Base-by-base conservation (phyloP, 2,329 filamentous ascomycete species). In the Rhynchosporium agropyri region DNA sequence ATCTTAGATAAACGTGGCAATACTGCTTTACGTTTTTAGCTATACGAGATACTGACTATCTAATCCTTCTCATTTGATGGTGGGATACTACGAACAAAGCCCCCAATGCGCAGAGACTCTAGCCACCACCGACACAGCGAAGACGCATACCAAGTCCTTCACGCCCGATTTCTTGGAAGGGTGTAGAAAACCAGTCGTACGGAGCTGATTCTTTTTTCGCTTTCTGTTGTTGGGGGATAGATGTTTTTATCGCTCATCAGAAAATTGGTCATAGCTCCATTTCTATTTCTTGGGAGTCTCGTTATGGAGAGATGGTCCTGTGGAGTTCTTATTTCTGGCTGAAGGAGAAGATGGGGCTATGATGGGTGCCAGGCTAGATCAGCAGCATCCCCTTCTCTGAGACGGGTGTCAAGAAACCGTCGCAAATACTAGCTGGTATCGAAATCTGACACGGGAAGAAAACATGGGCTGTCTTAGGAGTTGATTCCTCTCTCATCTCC, bases 101-200 rank as follows among this genome's bases (percentile, higher is more conserved):
- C 69, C 89, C 8, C 87, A 90, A 74, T 89, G 88, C 33, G 85
- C 85, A 67, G 88, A 91, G 70, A 89, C 84, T 66, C 78, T 89
- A 13, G 80, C 84, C 51, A 77, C 77, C 57, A 79, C 79, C 65
- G 62, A 64, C 49, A 55, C 61, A 38, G 55, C 20, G 20, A 59
- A 2, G 54, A 65, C 57, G 79, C 82, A 70, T 95, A 95, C 81
- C 87, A 87, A 70, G 89, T 97, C 1, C 70, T 92, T 93, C 78
- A 93, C 97, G 68, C 92, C 93, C 31, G 92, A 97, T 78, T 94
- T 91, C 83, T 96, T 97, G 80, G 83, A 89, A 63, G 92, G 90
- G 20, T 20, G 20, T 20, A 20, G 20, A 74, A 43, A 55, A 8
- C 66, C 67, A 54, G 72, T 6, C 58, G 20, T 84, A 80, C 60